Evolutionary conservation across 75 land plant genomes (phyloP).

Genomic region (Azolla pinnata): DNA sequence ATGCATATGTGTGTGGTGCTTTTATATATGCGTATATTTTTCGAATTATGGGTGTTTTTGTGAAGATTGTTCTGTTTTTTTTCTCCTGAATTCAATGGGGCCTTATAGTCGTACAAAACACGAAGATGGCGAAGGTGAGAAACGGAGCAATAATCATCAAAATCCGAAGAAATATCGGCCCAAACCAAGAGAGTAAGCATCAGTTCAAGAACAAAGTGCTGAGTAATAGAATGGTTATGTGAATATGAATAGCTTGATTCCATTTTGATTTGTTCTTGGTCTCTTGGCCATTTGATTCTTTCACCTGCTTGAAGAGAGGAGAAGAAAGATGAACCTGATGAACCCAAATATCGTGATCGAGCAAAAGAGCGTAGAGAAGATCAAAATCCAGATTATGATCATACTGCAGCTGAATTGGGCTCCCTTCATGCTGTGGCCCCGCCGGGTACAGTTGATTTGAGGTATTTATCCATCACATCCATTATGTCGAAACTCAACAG

Average conservation of each 20-base stretch:
- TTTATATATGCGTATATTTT: neutral
- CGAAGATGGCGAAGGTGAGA: conserved; percentile 31
- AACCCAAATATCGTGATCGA: conserved; percentile 85
- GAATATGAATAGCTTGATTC: neutral
- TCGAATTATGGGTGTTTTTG: neutral
- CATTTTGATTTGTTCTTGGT: no score
- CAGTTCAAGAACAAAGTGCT: neutral
- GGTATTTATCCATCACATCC: no score
- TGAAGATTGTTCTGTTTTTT: neutral
- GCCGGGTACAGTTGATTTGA: conserved; percentile 84
- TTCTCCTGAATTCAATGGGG: neutral
- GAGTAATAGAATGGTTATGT: neutral
- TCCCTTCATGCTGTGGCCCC: conserved; percentile 96
- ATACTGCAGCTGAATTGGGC: conserved; percentile 55
- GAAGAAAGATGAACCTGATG: conserved; percentile 61
- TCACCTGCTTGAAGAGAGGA: conserved; percentile 72
- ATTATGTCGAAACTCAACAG: no score
- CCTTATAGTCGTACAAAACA: conserved; percentile 36
- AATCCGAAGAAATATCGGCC: conserved; percentile 26
- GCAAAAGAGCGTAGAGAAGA: conserved; percentile 98
- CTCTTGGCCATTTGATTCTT: no score
- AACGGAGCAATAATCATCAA: conserved; percentile 1
- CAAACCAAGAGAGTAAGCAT: conserved; percentile 40
- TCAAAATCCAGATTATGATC: conserved; percentile 96
- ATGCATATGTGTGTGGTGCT: neutral